Evolutionary conservation across 148 eudicot genomes (phyloP), one percentile per base, ranked within the genome.

Genomic region (Fallopia convolvulus): DNA sequence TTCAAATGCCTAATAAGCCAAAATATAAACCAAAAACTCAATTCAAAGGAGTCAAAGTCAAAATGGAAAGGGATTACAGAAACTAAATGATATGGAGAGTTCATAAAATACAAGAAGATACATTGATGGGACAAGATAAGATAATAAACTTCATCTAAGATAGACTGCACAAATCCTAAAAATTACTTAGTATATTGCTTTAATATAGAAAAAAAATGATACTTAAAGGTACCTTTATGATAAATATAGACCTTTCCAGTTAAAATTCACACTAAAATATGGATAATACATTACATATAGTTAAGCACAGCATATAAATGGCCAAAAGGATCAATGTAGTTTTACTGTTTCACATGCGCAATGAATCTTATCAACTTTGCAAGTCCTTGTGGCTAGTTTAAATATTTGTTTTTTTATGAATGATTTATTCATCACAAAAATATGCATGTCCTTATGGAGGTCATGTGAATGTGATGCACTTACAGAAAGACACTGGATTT

Each of bases 1-100:
- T 84, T 94, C 99, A 85, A 92, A 92, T 49, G 88, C 89, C 99
- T 94, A 82, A 10, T 23, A 48, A 77, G 46, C 20, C 46, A 65
- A 21, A 42, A 33, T 21, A 15, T 12, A 36, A 48, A 60, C 20
- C 5, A 26, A 32, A 58, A 18, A 55, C 70, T 66, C 11, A 39
- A 26, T 36, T 68, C 72, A 36, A 68, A 36, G 21, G 52, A 52
- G 42, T 42, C 50, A 44, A 61, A 36, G 72, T 32, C 72, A 5
- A 20, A 68, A 18, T 36, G 39, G 5, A 30, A 65, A 58, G 12
- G 41, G 18, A 30, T 12, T 30, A 30, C 2, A 33, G 41, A 65
- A 30, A 60, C 8, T 8, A 60, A 23, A 65, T 58, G 33, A 8
- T 33, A 65, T 2, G 33, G 11, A 33, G 36, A 33, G 33, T 65